Percentiles rank a stretch among this genome's conserved stretches.
Evolutionary conservation across 192 early-diverging fungal genomes (phyloP).

Genomic region (Spizellomyces sp.): DNA sequence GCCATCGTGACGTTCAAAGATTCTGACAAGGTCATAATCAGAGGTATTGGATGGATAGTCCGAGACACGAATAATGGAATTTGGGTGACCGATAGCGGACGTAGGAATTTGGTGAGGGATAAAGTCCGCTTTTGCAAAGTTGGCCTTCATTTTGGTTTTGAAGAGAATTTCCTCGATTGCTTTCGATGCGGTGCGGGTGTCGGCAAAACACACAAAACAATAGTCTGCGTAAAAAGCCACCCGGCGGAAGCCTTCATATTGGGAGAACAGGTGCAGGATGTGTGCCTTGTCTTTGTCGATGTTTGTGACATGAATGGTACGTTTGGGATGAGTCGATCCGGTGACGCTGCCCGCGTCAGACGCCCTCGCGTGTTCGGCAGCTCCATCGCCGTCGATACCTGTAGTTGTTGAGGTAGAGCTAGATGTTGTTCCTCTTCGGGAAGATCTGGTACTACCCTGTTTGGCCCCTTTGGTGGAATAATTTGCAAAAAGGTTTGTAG

Average conservation of each 20-base stretch:
- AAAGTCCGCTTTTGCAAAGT: constrained; percentile 52
- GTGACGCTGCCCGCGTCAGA: background rate
- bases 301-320: constrained; percentile 55
- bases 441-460: constrained; percentile 1
- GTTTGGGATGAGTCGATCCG: constrained; percentile 41
- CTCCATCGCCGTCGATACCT: constrained; percentile 3
- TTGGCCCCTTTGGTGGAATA: constrained; percentile 59
- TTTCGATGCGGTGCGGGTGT: constrained; percentile 35
- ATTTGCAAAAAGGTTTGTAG: constrained; percentile 56
- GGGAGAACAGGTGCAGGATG: constrained; percentile 41
- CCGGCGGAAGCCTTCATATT: constrained; percentile 41
- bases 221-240: constrained; percentile 58
- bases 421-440: background rate
- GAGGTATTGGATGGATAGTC: constrained; percentile 48
- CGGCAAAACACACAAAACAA: constrained; percentile 52
- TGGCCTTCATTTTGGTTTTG: constrained; percentile 53
- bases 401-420: background rate
- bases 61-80: constrained; percentile 44
- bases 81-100: constrained; percentile 41
- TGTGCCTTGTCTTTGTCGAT: constrained; percentile 40
- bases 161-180: constrained; percentile 56
- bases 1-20: constrained; percentile 43
- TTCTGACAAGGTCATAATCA: constrained; percentile 39
- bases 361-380: background rate
- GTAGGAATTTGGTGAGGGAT: constrained; percentile 42